phyloP scores from a whole-genome alignment of 495 filamentous ascomycete species.

The Podospora pseudocomata region DNA sequence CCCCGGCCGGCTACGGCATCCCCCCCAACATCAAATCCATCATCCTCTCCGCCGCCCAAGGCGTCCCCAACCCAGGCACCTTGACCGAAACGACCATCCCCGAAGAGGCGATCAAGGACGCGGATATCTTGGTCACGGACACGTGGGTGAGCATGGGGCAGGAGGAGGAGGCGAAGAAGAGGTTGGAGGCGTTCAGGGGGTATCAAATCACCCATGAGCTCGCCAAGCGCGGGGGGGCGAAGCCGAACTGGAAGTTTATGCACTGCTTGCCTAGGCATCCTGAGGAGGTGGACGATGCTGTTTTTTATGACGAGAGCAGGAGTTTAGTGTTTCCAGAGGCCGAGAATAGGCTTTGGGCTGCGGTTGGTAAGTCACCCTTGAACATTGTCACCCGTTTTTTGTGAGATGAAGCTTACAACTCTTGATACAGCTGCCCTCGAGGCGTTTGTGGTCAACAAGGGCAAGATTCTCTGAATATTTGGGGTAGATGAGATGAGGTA shows the following conservation, averaged over 20 bases:
- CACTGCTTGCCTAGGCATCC: conserved; percentile 93
- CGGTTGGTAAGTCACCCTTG: conserved; percentile 53
- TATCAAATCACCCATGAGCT: conserved; percentile 86
- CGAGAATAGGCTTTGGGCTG: conserved; percentile 90
- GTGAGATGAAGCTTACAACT: neutral
- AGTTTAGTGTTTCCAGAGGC: conserved; percentile 90
- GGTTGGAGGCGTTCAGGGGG: conserved; percentile 76
- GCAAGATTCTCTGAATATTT: conserved; percentile 48
- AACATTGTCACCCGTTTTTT: neutral
- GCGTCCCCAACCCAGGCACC: conserved; percentile 56
- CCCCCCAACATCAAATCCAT: conserved; percentile 63
- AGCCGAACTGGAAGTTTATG: conserved; percentile 94
- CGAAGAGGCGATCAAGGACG: conserved; percentile 82
- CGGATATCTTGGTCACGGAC: conserved; percentile 89
- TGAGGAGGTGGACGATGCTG: conserved; percentile 91
- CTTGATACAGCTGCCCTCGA: conserved; percentile 63
- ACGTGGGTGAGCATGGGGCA: conserved; percentile 99
- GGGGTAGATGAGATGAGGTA: neutral
- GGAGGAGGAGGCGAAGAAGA: conserved; percentile 72
- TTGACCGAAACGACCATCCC: conserved; percentile 72
- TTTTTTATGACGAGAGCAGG: conserved; percentile 72
- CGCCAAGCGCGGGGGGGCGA: conserved; percentile 79
- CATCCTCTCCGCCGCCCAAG: conserved; percentile 58
- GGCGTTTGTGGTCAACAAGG: conserved; percentile 87
- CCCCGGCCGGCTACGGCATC: conserved; percentile 78